phyloP scores from a whole-genome alignment of 176 grass and related monocot species.

The Triticum urartu region DNA sequence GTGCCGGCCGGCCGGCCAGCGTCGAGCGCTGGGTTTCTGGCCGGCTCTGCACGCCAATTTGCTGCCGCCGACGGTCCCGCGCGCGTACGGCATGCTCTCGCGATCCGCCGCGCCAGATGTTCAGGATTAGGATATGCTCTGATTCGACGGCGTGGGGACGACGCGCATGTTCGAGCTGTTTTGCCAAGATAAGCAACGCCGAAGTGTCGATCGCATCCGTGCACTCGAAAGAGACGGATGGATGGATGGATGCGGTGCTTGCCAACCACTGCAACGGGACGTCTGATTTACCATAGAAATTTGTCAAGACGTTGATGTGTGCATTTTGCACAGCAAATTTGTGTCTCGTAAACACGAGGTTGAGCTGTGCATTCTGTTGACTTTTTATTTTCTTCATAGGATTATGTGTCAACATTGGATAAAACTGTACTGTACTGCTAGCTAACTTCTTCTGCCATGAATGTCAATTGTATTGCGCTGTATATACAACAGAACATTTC shows the following conservation, averaged over 20 bases:
- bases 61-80: too few relatives aligned
- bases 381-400: too few relatives aligned
- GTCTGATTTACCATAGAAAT: neutral
- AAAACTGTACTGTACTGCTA: too few relatives aligned
- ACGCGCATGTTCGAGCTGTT: neutral
- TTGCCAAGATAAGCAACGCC: neutral
- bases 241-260: neutral
- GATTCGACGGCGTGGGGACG: too few relatives aligned
- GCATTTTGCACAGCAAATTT: neutral
- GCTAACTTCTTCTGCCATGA: neutral
- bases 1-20: too few relatives aligned
- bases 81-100: neutral
- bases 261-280: neutral
- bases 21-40: too few relatives aligned
- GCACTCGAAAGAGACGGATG: neutral
- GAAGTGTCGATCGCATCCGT: too few relatives aligned
- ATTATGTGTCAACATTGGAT: too few relatives aligned
- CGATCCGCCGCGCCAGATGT: neutral
- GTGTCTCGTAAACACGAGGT: neutral
- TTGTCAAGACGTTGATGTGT: neutral
- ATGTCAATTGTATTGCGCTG: neutral
- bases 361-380: neutral
- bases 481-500: neutral
- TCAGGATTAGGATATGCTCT: neutral
- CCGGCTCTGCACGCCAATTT: neutral